A percentile compares a stretch with the other conserved stretches of the same genome.
Conservation (phyloP, 2,329 filamentous ascomycete genomes). For the Ophiosphaerella korrae region DNA sequence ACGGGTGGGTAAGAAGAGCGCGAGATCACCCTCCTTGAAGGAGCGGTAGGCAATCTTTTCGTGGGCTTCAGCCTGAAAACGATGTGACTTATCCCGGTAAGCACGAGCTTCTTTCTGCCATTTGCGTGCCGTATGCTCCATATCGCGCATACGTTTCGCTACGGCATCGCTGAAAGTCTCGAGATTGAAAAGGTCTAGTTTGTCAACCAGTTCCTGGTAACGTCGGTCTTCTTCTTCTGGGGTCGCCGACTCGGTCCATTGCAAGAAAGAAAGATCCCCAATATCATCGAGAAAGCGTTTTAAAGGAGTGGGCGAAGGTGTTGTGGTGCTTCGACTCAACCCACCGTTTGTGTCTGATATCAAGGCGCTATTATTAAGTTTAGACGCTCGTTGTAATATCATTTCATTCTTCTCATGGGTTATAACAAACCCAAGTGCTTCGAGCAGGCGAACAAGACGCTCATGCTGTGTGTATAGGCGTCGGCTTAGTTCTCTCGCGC, state of each 20-base stretch:
- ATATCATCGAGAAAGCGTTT: conserved; percentile 64
- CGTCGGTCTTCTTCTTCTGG: conserved; percentile 70
- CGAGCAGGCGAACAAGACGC: conserved; percentile 79
- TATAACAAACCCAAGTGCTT: conserved; percentile 84
- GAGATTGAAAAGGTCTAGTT: conserved; percentile 78
- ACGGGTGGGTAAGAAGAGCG: conserved; percentile 89
- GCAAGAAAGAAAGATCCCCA: conserved; percentile 73
- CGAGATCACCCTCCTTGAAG: conserved; percentile 96
- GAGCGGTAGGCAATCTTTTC: conserved; percentile 95
- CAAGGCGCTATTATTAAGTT: conserved; percentile 56
- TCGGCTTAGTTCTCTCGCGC: conserved; percentile 82
- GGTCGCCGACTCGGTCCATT: conserved; percentile 78
- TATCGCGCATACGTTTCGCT: conserved; percentile 87
- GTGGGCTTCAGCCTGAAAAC: conserved; percentile 80
- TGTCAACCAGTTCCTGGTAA: conserved; percentile 75
- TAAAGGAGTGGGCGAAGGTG: conserved; percentile 60
- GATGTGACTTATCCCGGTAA: conserved; percentile 86
- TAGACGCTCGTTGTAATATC: conserved; percentile 73
- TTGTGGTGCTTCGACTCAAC: conserved; percentile 59
- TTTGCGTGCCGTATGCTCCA: conserved; percentile 90
- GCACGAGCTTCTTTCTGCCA: conserved; percentile 86
- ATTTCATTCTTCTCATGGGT: conserved; percentile 74
- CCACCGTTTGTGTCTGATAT: conserved; percentile 47
- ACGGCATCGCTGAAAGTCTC: conserved; percentile 84
- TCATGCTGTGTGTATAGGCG: conserved; percentile 83